Conservation (phyloP, 1,139 yeast genomes). For the Nadsonia starkeyi-henricii region DNA sequence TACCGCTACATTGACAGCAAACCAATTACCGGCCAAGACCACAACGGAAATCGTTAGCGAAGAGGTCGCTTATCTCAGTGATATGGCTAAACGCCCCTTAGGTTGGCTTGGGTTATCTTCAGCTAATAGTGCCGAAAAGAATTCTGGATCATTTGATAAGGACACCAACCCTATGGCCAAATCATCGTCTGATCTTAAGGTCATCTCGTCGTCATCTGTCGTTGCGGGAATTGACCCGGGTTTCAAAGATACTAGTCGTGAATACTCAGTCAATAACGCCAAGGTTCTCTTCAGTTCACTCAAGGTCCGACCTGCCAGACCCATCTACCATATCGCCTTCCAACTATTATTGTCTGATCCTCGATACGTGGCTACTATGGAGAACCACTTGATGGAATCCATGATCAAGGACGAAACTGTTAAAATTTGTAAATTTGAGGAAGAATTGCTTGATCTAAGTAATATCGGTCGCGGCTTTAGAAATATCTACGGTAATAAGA, state of each 20-base stretch:
- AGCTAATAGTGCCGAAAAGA: not conserved
- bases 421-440: conserved; percentile 52
- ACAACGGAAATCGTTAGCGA: conserved; percentile 63
- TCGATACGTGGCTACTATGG: conserved; percentile 46
- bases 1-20: conserved; percentile 30
- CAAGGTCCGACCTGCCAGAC: conserved; percentile 29
- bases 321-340: conserved; percentile 75
- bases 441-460: conserved; percentile 50
- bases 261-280: not conserved
- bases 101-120: not conserved
- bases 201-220: not conserved
- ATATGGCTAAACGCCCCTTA: conserved; percentile 31
- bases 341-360: conserved; percentile 43
- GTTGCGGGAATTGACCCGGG: not conserved
- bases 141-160: not conserved
- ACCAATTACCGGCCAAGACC: conserved; percentile 71
- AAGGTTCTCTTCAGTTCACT: not conserved
- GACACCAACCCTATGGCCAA: not conserved
- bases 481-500: not conserved
- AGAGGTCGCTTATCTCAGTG: conserved; percentile 45
- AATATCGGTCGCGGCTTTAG: conserved; percentile 16
- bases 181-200: not conserved
- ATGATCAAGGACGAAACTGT: conserved; percentile 47
- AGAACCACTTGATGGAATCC: conserved; percentile 42
- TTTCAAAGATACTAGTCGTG: not conserved